A percentile compares a stretch with the other conserved stretches of the same genome.
Conservation (phyloP, 495 filamentous ascomycete genomes). For the Neurospora sp. region DNA sequence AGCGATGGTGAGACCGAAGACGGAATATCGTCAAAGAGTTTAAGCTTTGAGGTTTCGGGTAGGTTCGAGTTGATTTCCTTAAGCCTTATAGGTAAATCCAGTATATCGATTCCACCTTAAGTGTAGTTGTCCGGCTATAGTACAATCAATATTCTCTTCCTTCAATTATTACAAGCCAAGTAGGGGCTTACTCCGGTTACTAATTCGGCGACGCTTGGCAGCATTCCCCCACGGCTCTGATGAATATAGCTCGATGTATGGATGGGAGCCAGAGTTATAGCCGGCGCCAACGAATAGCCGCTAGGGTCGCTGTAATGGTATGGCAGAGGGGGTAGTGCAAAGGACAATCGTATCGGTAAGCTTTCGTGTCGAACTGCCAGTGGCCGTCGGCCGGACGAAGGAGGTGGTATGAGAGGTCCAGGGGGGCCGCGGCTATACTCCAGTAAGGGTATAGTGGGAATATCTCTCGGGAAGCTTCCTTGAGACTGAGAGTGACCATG, state of each 20-base stretch:
- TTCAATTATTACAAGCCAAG: too few relatives aligned
- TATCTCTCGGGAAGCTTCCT: constrained; percentile 31
- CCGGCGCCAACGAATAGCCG: constrained; percentile 12
- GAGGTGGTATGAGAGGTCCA: constrained; percentile 13
- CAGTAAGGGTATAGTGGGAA: constrained; percentile 21
- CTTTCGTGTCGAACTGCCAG: constrained; percentile 35
- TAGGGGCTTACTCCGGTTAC: constrained; percentile 46
- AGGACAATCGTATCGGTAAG: constrained; percentile 27
- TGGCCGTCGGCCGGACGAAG: constrained; percentile 12
- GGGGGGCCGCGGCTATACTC: constrained; percentile 25
- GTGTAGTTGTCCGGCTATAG: too few relatives aligned
- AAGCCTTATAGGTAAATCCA: too few relatives aligned
- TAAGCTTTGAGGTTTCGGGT: too few relatives aligned
- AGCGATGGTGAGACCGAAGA: too few relatives aligned
- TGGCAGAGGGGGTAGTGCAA: constrained; percentile 11
- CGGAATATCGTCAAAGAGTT: too few relatives aligned
- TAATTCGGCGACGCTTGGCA: constrained; percentile 44
- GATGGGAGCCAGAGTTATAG: constrained; percentile 36
- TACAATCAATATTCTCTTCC: too few relatives aligned
- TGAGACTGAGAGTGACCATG: constrained; percentile 39
- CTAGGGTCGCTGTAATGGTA: constrained; percentile 4
- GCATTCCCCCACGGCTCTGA: constrained; percentile 22
- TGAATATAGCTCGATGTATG: constrained; percentile 17
- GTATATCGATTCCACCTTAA: too few relatives aligned
- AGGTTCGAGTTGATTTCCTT: too few relatives aligned